Evolutionary conservation across 2,329 filamentous ascomycete genomes (phyloP).

Genomic region (Macrophomina phaseolina): DNA sequence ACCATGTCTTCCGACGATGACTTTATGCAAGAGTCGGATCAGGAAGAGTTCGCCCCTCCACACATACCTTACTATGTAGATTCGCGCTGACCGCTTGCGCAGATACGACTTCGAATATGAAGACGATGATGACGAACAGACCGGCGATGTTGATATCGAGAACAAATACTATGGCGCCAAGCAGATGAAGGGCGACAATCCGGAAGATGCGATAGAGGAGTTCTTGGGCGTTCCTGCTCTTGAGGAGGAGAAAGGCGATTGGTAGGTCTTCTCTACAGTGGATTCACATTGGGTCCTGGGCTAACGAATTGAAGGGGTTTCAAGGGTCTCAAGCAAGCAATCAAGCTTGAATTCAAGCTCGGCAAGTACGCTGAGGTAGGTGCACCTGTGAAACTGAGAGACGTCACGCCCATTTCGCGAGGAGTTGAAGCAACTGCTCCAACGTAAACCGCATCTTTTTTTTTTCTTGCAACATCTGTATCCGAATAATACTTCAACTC

Average conservation of each 20-base stretch:
- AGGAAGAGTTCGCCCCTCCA: conserved; percentile 64
- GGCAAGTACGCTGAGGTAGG: conserved; percentile 80
- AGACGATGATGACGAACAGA: conserved; percentile 87
- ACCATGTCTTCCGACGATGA: conserved; percentile 84
- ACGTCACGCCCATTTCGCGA: too few relatives aligned
- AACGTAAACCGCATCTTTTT: too few relatives aligned
- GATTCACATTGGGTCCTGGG: background rate
- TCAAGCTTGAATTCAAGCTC: conserved; percentile 95
- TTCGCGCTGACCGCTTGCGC: conserved; percentile 35
- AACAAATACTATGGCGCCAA: conserved; percentile 99
- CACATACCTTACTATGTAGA: background rate
- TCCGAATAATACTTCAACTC: too few relatives aligned
- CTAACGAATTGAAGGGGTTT: conserved; percentile 67
- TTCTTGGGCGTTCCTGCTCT: conserved; percentile 86
- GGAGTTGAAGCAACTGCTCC: too few relatives aligned
- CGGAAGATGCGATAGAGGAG: conserved; percentile 86
- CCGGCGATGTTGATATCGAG: conserved; percentile 90
- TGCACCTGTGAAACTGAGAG: too few relatives aligned
- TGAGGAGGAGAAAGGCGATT: conserved; percentile 92
- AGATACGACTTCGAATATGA: conserved; percentile 98
- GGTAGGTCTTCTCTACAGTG: conserved; percentile 56
- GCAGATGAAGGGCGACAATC: conserved; percentile 86
- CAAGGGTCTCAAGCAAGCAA: conserved; percentile 96
- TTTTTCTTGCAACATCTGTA: too few relatives aligned
- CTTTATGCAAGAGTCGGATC: conserved; percentile 91